Evolutionary conservation across 2,329 filamentous ascomycete species (phyloP), one percentile per base, ranked within the genome.

Genomic region (Parastagonospora nodorum): DNA sequence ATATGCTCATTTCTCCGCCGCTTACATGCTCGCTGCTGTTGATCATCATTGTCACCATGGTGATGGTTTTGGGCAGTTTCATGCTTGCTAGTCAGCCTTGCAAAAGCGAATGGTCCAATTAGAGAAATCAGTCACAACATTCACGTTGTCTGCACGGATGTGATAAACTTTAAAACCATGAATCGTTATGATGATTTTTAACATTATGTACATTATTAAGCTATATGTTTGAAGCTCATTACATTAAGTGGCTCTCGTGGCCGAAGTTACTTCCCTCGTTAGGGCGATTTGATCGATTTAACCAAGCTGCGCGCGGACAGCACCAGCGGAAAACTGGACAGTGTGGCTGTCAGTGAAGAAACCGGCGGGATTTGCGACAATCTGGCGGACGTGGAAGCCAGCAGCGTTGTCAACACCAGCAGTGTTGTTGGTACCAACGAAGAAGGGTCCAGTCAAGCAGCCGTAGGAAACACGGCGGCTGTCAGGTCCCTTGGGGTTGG

Each of bases 331-430:
- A 30, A 77, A 80, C 24, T 75, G 63, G 55, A 66, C 75, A 5
- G 80, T 81, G 69, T 84, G 82, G 1, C 78, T 73, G 59, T 84
- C 82, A 32, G 79, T 75, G 62, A 82, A 83, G 75, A 83, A 84
- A 10, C 60, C 73, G 5, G 57, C 53, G 0, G 82, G 81, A 60
- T 82, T 77, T 30, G 69, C 68, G 67, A 83, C 79, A 42, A 84
- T 83, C 71, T 80, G 68, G 33, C 61, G 61, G 35, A 84, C 75
- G 15, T 73, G 74, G 68, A 84, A 84, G 3, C 77, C 78, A 14
- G 60, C 69, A 12, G 75, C 79, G 12, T 77, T 77, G 54, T 82
- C 80, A 5, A 58, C 48, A 19, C 76, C 75, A 4, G 44, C 48
- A 2, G 47, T 45, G 42, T 76, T 73, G 7, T 78, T 41, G 73